phyloP scores from a whole-genome alignment of 176 grass and related monocot genomes.

The Eleusine coracana region DNA sequence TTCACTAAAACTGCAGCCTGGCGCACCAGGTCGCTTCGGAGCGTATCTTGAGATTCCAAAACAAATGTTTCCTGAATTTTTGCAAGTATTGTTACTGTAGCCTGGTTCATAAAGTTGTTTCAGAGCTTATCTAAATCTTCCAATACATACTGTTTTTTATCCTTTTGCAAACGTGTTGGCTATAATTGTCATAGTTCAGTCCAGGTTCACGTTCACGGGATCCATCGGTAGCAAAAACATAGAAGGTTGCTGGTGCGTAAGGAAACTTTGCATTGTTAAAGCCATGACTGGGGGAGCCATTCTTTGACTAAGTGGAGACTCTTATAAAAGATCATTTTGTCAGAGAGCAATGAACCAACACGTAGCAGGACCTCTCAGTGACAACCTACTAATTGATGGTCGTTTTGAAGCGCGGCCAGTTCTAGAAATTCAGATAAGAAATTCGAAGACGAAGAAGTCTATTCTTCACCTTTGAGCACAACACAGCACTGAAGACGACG shows the following conservation, averaged over 20 bases:
- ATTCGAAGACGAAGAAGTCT: not conserved
- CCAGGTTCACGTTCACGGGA: not conserved
- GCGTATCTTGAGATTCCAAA: not conserved
- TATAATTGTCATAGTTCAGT: not conserved
- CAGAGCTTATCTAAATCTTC: not conserved
- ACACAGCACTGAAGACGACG: conserved; percentile 26
- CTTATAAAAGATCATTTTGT: too few species aligned
- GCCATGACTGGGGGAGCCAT: not conserved
- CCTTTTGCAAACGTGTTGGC: not conserved
- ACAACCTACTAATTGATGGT: not conserved
- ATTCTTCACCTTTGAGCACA: not conserved
- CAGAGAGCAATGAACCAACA: not conserved
- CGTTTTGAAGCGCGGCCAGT: not conserved
- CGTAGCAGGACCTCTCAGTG: not conserved
- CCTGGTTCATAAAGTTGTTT: not conserved
- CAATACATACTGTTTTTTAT: not conserved
- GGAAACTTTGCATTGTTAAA: conserved; percentile 2
- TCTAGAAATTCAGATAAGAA: not conserved
- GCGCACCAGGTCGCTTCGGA: not conserved
- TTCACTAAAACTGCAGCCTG: not conserved
- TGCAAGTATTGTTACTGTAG: not conserved
- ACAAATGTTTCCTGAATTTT: not conserved
- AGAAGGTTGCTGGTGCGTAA: not conserved
- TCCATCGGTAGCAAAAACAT: not conserved
- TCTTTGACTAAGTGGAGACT: not conserved